Evolutionary conservation across 208 protist species (phyloP), one percentile per base, ranked within the genome.

Genomic region (Naegleria fowleri): DNA sequence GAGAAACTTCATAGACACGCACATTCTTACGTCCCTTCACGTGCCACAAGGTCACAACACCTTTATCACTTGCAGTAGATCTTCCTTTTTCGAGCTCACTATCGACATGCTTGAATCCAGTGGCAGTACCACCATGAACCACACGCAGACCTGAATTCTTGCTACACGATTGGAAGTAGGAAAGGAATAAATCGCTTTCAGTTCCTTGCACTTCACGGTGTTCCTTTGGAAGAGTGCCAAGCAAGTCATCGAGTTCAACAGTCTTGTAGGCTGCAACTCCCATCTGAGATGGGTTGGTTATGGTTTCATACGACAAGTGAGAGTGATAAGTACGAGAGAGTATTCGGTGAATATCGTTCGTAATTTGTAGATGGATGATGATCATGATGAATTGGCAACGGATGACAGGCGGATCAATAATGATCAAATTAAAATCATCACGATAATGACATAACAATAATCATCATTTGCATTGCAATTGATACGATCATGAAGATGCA

Each of bases 211-310:
- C 91, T 91, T 95, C 91, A 55, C 94, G 90, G 55, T 92, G 58
- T 91, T 95, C 93, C 59, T 91, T 58, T 51, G 94, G 89, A 38
- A n/a, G 90, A 55, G 67, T 92, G 22, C 75, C 86, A 5, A 94
- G 67, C 7, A 75, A 90, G 48, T 94, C 86, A 92, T 95, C 94
- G 2, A 95, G 91, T 91, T 94, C 93, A 48, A 94, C 93, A 0
- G 93, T 93, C 88, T 94, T 93, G 89, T 94, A 92, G 33, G 94
- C 94, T 41, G 93, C 92, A n/a, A 90, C 84, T 85, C 94, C 94
- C 5, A 25, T 48, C 43, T 48, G 43, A 9, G 43, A 9, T 9
- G 43, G 43, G 7, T n/a, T n/a, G n/a, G n/a, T n/a, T n/a, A n/a
- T n/a, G n/a, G n/a, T n/a, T n/a, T n/a, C n/a, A n/a, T n/a, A n/a